These are phyloP conservation scores for Adansonia gregorii DNA, from an alignment of 441 rosid genomes.

Conservation along the genomic window DNA sequence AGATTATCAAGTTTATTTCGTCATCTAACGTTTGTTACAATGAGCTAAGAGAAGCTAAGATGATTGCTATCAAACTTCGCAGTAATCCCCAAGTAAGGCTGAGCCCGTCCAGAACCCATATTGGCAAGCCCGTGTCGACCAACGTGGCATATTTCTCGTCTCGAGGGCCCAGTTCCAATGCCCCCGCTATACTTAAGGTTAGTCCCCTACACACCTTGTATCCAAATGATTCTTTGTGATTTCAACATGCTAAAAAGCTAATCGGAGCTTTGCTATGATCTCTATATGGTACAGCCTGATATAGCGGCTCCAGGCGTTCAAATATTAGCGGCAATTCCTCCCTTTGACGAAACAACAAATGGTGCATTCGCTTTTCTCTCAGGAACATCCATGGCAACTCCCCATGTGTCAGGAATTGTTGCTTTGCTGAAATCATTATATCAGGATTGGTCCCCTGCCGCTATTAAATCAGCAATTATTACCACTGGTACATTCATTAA, in stretches of 20 bases:
- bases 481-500: constrained; percentile 62
- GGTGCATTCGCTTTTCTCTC: constrained; percentile 45
- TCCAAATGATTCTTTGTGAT: background rate
- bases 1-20: constrained; percentile 47
- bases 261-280: background rate
- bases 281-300: constrained; percentile 56
- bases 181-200: constrained; percentile 60
- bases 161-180: constrained; percentile 52
- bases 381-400: constrained; percentile 89
- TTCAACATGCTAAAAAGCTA: background rate
- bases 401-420: constrained; percentile 73
- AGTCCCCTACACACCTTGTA: background rate
- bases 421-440: constrained; percentile 71
- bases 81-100: constrained; percentile 51
- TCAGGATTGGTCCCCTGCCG: constrained; percentile 79
- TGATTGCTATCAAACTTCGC: constrained; percentile 37
- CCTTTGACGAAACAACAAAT: constrained; percentile 37
- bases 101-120: constrained; percentile 42
- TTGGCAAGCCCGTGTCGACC: constrained; percentile 46
- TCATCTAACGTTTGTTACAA: constrained; percentile 12
- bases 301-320: constrained; percentile 73
- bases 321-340: constrained; percentile 65
- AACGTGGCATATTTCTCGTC: constrained; percentile 54
- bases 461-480: constrained; percentile 78
- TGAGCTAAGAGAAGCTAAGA: constrained; percentile 18